These are phyloP conservation scores for Metarhizium album DNA, from an alignment of 2,329 filamentous ascomycete species.

Conservation along the genomic window DNA sequence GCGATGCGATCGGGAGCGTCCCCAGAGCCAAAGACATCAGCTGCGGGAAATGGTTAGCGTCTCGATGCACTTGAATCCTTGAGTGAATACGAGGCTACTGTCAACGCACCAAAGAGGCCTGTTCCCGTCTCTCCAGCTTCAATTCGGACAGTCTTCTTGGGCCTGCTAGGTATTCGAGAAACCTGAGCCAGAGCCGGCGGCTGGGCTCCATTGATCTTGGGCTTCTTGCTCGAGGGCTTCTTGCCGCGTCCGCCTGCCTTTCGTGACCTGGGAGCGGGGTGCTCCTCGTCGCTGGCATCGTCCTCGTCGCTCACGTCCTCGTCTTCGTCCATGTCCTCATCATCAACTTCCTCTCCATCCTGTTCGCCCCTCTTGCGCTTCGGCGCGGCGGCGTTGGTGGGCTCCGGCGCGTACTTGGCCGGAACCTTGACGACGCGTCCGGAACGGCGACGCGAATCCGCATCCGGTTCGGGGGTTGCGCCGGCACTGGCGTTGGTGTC, in stretches of 20 bases:
- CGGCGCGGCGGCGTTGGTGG: slow-evolving; percentile 25
- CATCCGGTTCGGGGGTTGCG: slow-evolving; percentile 32
- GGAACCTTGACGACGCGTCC: slow-evolving; percentile 55
- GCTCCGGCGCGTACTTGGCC: slow-evolving; percentile 47
- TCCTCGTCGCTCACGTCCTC: slow-evolving; percentile 34
- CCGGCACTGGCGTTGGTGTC: slow-evolving; percentile 8
- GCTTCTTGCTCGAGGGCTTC: slow-evolving; percentile 53
- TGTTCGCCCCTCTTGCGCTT: slow-evolving; percentile 49
- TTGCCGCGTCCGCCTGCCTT: slow-evolving; percentile 33
- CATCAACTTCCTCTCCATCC: slow-evolving; percentile 36
- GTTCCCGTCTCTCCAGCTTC: slow-evolving; percentile 40
- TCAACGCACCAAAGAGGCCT: slow-evolving; percentile 42
- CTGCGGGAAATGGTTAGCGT: slow-evolving; percentile 23
- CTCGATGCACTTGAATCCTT: neutral
- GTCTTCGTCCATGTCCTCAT: slow-evolving; percentile 37
- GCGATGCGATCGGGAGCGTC: slow-evolving; percentile 46
- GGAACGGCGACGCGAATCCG: slow-evolving; percentile 51
- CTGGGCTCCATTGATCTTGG: slow-evolving; percentile 49
- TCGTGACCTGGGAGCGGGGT: slow-evolving; percentile 25
- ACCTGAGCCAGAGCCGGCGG: slow-evolving; percentile 25
- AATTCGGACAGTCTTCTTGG: slow-evolving; percentile 45
- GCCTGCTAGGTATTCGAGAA: slow-evolving; percentile 38
- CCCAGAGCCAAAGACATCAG: slow-evolving; percentile 52
- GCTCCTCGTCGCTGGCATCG: slow-evolving; percentile 35
- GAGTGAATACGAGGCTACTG: neutral